A percentile compares a stretch with the other conserved stretches of the same genome.
Conservation (phyloP, 345 rosid genomes). For the Angophora floribunda region DNA sequence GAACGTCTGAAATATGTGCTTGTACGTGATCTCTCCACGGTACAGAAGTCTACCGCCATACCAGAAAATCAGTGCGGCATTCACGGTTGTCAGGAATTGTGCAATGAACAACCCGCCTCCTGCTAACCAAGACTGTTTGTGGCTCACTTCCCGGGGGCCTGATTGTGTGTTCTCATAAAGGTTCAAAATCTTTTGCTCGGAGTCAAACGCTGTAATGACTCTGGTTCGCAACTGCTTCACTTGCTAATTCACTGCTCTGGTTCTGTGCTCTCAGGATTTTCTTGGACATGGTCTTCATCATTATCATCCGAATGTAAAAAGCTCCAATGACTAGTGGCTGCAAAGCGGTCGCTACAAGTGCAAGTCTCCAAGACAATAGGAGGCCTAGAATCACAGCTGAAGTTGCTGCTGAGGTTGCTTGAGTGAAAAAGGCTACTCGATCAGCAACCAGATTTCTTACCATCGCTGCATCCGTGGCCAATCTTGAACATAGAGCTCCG, state of each 20-base stretch:
- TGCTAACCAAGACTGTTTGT: slow-evolving; percentile 13
- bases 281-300: slow-evolving; percentile 18
- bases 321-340: slow-evolving; percentile 15
- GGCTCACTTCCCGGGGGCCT: slow-evolving; percentile 11
- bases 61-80: slow-evolving; percentile 12
- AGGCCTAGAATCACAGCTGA: slow-evolving; percentile 10
- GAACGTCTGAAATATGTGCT: slow-evolving; percentile 17
- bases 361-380: slow-evolving; percentile 13
- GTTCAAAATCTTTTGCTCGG: slow-evolving; percentile 10
- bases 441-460: slow-evolving; percentile 13
- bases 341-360: slow-evolving; percentile 8
- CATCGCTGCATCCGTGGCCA: slow-evolving; percentile 18
- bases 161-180: slow-evolving; percentile 2
- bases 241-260: slow-evolving; percentile 14
- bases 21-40: neutral
- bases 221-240: slow-evolving; percentile 24
- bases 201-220: slow-evolving; percentile 18
- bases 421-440: slow-evolving; percentile 16
- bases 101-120: slow-evolving; percentile 15
- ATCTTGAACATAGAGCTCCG: slow-evolving; percentile 16
- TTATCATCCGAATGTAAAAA: slow-evolving; percentile 6
- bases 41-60: slow-evolving; percentile 19
- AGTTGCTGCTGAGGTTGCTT: slow-evolving; percentile 2
- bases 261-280: slow-evolving; percentile 17
- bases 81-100: slow-evolving; percentile 8